Base-by-base conservation (phyloP, 805 yeast genomes). In the Groenewaldozyma tartarivorans region DNA sequence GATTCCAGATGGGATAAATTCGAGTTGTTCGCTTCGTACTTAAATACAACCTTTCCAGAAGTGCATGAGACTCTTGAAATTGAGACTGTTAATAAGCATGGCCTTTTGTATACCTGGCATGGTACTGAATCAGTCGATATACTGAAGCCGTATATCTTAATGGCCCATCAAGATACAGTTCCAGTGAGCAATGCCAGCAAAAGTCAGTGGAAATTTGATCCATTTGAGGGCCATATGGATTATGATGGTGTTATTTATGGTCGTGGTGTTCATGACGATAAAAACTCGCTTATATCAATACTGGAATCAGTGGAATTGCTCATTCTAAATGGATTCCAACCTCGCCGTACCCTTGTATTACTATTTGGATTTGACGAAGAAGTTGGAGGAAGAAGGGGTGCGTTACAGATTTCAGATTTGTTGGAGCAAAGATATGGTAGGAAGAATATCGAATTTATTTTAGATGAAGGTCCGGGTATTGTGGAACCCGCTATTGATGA, bases 281-380 rank as follows among this genome's bases (percentile, higher is more conserved):
- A 85, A 58, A 77, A 77, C 55, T 61, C 78, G 27, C 63, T 85
- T 36, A 65, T 79, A 45, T 81, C 77, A 1, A 69, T 79, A 36
- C 56, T 83, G 53, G 87, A 81, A 54, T 67, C 86, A 1, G 55
- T 74, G n/a, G 86, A 81, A 53, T 58, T 62, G 40, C 58, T 80
- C 24, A 53, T 81, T 21, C 50, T 59, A 21, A 66, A 65, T n/a
- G 76, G 69, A 1, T 80, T 67, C 60, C 41, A 52, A 29, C 83
- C 86, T 13, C 57, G 67, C 38, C 73, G 94, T 58, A 69, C 84
- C 1, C 56, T 81, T 7, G 45, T 83, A 5, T 55, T 79, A 2
- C 75, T 82, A 0, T 74, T 78, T 52, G 94, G 94, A 1, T 80
- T 74, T 50, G 94, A 84, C 54, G 94, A 84, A 62, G 94, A 84